These are phyloP conservation scores for Macrophomina phaseolina DNA, from an alignment of 2,329 filamentous ascomycete species.

Conservation along the genomic window DNA sequence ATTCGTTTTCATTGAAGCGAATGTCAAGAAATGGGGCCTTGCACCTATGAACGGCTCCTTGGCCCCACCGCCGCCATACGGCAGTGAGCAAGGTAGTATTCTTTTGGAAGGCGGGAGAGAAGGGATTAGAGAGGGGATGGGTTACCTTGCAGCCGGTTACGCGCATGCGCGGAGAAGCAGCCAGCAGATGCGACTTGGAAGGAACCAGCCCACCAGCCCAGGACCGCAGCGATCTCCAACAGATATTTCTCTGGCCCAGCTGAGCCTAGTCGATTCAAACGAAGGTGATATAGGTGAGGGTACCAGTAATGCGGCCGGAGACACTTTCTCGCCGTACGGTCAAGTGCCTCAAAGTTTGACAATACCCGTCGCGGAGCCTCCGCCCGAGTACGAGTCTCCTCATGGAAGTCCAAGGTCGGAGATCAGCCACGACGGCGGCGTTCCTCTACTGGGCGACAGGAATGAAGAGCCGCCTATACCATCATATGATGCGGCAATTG, in stretches of 20 bases:
- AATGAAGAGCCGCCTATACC: conserved; percentile 71
- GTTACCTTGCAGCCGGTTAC: conserved; percentile 51
- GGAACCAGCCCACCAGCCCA: conserved; percentile 77
- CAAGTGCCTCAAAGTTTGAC: conserved; percentile 18
- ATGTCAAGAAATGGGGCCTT: conserved; percentile 99
- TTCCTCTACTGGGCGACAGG: conserved; percentile 46
- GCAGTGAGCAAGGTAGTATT: conserved; percentile 95
- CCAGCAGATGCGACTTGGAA: conserved; percentile 74
- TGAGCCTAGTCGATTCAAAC: conserved; percentile 71
- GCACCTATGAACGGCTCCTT: conserved; percentile 95
- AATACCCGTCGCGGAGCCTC: conserved; percentile 42
- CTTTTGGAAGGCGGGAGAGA: conserved; percentile 80
- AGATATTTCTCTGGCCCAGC: conserved; percentile 90
- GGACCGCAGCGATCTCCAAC: conserved; percentile 90
- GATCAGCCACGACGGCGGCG: conserved; percentile 54
- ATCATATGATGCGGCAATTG: conserved; percentile 79
- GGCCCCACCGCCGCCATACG: conserved; percentile 93
- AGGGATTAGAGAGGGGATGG: conserved; percentile 59
- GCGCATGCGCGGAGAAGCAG: conserved; percentile 75
- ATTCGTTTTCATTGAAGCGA: conserved; percentile 98
- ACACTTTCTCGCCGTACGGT: conserved; percentile 15
- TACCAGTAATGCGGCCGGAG: conserved; percentile 52
- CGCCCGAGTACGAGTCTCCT: conserved; percentile 61
- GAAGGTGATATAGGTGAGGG: conserved; percentile 74
- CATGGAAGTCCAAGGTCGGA: conserved; percentile 32